Conservation (phyloP, 2,329 filamentous ascomycete species). For the Aspergillus luchuensis region DNA sequence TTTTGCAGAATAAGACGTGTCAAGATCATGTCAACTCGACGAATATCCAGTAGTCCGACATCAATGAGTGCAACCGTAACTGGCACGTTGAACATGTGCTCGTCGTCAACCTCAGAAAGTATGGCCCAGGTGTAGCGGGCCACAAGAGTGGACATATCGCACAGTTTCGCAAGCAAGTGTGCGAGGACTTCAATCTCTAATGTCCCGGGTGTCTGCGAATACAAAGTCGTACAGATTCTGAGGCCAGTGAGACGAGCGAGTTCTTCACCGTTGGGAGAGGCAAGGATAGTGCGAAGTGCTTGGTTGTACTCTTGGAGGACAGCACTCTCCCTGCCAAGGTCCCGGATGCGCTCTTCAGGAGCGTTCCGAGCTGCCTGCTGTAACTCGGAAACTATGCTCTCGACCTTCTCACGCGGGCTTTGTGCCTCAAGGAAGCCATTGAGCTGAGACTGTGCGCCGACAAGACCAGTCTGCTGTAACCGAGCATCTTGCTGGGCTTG, state of each 20-base stretch:
- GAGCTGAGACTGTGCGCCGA: conserved; percentile 50
- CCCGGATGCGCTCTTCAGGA: conserved; percentile 59
- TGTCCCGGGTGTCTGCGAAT: conserved; percentile 55
- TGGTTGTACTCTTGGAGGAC: conserved; percentile 62
- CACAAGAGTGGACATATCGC: conserved; percentile 60
- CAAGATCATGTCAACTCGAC: conserved; percentile 69
- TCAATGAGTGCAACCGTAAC: conserved; percentile 64
- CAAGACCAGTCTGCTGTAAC: conserved; percentile 41
- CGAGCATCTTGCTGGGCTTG: conserved; percentile 53
- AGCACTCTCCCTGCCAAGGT: conserved; percentile 56
- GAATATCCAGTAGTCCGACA: conserved; percentile 62
- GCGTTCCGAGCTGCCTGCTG: conserved; percentile 59
- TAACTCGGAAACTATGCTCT: conserved; percentile 58
- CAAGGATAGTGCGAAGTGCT: conserved; percentile 56
- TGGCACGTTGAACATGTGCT: conserved; percentile 63
- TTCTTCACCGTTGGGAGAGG: conserved; percentile 58
- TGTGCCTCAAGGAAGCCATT: conserved; percentile 64
- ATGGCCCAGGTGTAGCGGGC: conserved; percentile 54
- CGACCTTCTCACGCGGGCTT: conserved; percentile 56
- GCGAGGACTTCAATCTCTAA: conserved; percentile 66
- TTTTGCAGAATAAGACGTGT: conserved; percentile 71
- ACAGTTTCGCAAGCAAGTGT: conserved; percentile 63
- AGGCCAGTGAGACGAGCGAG: conserved; percentile 59
- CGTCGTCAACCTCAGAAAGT: conserved; percentile 57
- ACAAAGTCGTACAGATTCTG: conserved; percentile 59